Evolutionary conservation across 2,329 filamentous ascomycete species (phyloP).

Genomic region (Polytolypa hystricis): DNA sequence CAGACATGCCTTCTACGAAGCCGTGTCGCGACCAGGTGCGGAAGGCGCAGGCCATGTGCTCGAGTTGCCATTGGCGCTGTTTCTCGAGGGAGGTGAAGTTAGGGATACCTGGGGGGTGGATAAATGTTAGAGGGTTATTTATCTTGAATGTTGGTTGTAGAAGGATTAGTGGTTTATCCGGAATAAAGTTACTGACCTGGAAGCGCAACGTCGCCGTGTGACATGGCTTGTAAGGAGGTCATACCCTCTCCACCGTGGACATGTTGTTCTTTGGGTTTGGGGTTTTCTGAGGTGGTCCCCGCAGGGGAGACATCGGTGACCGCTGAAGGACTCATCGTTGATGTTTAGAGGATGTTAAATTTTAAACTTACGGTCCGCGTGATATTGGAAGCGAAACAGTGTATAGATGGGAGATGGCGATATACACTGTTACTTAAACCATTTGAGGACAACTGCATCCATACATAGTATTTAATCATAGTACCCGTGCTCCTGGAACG

Average conservation of each 20-base stretch:
- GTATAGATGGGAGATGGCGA: too few species aligned
- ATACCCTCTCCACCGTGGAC: slow-evolving; percentile 17
- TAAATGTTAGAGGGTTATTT: not conserved
- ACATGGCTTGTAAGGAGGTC: slow-evolving; percentile 16
- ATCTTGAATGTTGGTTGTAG: not conserved
- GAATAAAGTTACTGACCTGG: slow-evolving; percentile 5
- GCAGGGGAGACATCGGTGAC: slow-evolving; percentile 6
- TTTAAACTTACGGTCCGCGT: slow-evolving; percentile 15
- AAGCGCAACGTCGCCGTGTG: slow-evolving; percentile 13
- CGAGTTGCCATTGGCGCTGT: slow-evolving; percentile 27
- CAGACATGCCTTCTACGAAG: slow-evolving; percentile 37
- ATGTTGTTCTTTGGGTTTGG: slow-evolving; percentile 11
- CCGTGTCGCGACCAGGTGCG: slow-evolving; percentile 39
- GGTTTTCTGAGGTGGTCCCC: slow-evolving; percentile 1
- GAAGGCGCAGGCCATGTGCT: slow-evolving; percentile 39
- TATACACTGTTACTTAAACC: too few species aligned
- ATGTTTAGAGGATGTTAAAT: slow-evolving; percentile 11
- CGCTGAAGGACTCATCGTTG: slow-evolving; percentile 8
- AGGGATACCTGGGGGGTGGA: slow-evolving; percentile 12
- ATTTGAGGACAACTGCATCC: too few species aligned
- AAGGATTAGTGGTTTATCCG: not conserved
- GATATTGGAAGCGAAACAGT: slow-evolving; percentile 10
- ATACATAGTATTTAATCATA: too few species aligned
- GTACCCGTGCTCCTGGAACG: too few species aligned
- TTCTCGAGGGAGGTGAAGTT: slow-evolving; percentile 22